Conservation (phyloP, 2,329 filamentous ascomycete species). For the Aureobasidium sp. region DNA sequence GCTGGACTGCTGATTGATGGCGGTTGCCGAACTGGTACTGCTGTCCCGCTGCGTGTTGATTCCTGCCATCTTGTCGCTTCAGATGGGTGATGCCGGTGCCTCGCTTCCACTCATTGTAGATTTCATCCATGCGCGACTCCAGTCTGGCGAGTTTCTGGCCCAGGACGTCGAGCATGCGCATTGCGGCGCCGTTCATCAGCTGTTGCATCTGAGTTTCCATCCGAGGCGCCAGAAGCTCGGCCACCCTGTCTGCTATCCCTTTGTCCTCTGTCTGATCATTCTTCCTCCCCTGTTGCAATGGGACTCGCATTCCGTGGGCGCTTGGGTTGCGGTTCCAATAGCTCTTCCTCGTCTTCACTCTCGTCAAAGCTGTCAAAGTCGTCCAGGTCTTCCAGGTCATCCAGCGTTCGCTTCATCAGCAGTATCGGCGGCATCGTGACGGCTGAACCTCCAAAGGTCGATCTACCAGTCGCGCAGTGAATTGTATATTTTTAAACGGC, state of each 20-base stretch:
- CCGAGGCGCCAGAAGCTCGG: neutral
- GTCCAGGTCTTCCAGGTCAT: neutral
- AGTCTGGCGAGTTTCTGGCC: neutral
- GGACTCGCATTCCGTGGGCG: neutral
- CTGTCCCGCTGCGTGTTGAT: neutral
- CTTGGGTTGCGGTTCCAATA: neutral
- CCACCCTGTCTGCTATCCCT: neutral
- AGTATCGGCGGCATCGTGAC: neutral
- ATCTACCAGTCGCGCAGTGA: neutral
- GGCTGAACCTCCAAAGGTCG: neutral
- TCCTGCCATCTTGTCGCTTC: neutral
- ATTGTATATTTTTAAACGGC: neutral
- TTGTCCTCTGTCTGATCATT: neutral
- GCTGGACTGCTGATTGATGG: neutral
- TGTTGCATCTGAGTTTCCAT: conserved; percentile 1
- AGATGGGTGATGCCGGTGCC: neutral
- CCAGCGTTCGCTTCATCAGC: neutral
- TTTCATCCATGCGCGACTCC: conserved; percentile 1
- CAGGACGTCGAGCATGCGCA: conserved; percentile 2
- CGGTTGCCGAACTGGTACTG: neutral
- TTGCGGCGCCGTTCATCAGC: neutral
- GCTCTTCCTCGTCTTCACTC: neutral
- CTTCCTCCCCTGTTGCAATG: neutral
- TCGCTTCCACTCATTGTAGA: conserved; percentile 6
- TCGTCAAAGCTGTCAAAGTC: neutral